A percentile compares a stretch with the other conserved stretches of the same genome.
Evolutionary conservation across 768 basidiomycete species (phyloP).

Genomic region (Saitozyma sp.): DNA sequence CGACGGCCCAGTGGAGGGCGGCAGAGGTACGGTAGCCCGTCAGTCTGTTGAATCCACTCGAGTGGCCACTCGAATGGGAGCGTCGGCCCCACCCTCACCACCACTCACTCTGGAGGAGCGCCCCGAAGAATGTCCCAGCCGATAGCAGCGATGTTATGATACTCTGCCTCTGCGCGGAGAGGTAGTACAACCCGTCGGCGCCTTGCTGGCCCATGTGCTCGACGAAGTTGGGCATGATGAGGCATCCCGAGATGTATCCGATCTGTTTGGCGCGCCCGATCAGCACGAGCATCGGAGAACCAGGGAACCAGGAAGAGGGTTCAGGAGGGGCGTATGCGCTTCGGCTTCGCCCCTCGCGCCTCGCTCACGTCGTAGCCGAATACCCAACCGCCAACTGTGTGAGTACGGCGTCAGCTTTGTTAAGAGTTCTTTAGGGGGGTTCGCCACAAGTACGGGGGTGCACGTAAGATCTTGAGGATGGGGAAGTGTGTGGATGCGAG

Average conservation of each 20-base stretch:
- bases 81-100: no score
- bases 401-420: not conserved
- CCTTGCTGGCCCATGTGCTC: slow-evolving; percentile 62
- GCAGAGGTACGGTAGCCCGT: no score
- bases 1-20: not conserved
- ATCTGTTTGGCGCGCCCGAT: slow-evolving; percentile 8
- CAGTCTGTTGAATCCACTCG: no score
- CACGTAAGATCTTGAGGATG: no score
- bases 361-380: slow-evolving; percentile 23
- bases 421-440: no score
- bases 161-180: slow-evolving; percentile 67
- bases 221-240: slow-evolving; percentile 76
- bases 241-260: slow-evolving; percentile 61
- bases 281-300: not conserved
- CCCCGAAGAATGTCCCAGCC: slow-evolving; percentile 58
- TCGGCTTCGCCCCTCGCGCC: not conserved
- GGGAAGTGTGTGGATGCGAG: not conserved
- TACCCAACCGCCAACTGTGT: slow-evolving; percentile 22
- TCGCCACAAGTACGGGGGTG: no score
- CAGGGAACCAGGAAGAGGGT: no score
- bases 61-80: no score
- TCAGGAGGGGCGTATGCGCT: not conserved
- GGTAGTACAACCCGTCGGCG: slow-evolving; percentile 53
- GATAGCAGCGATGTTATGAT: slow-evolving; percentile 77
- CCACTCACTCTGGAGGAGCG: slow-evolving; percentile 18